Conservation (phyloP, 768 basidiomycete genomes). For the Nidularia sp. region DNA sequence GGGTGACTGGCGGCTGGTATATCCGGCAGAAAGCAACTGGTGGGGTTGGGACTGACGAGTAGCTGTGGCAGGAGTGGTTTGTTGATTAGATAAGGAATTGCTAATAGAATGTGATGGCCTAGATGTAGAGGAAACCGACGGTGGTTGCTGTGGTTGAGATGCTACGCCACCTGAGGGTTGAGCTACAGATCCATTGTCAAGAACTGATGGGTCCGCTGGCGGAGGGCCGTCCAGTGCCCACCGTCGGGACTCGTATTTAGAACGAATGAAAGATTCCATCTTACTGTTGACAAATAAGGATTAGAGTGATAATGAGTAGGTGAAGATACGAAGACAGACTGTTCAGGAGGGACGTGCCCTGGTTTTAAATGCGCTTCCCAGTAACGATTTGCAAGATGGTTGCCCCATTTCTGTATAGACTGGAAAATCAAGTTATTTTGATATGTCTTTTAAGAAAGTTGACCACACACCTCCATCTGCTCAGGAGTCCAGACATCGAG, state of each 20-base stretch:
- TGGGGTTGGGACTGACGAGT: slow-evolving; percentile 49
- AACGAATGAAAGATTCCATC: slow-evolving; percentile 96
- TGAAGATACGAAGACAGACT: slow-evolving; percentile 52
- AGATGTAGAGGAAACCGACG: slow-evolving; percentile 12
- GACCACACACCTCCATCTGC: slow-evolving; percentile 81
- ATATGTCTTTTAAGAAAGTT: background rate
- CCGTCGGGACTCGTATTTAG: slow-evolving; percentile 89
- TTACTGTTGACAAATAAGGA: slow-evolving; percentile 49
- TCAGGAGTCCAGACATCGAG: slow-evolving; percentile 97
- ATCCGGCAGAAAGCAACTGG: slow-evolving; percentile 48
- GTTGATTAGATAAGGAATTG: slow-evolving; percentile 21
- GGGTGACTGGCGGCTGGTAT: slow-evolving; percentile 13
- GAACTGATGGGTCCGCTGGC: slow-evolving; percentile 74
- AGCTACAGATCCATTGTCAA: slow-evolving; percentile 42
- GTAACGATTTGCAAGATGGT: slow-evolving; percentile 86
- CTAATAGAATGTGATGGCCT: slow-evolving; percentile 23
- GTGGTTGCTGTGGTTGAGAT: slow-evolving; percentile 11
- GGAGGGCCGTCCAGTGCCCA: slow-evolving; percentile 93
- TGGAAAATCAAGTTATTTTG: slow-evolving; percentile 14
- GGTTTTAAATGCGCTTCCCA: slow-evolving; percentile 95
- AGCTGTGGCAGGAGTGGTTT: slow-evolving; percentile 21
- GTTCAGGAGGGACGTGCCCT: slow-evolving; percentile 91
- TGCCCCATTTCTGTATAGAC: slow-evolving; percentile 94
- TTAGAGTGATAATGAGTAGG: background rate
- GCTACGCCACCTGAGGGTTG: slow-evolving; percentile 5